These are phyloP conservation scores for Phytophthora litchii DNA, from an alignment of 352 stramenopile genomes.

Conservation along the genomic window DNA sequence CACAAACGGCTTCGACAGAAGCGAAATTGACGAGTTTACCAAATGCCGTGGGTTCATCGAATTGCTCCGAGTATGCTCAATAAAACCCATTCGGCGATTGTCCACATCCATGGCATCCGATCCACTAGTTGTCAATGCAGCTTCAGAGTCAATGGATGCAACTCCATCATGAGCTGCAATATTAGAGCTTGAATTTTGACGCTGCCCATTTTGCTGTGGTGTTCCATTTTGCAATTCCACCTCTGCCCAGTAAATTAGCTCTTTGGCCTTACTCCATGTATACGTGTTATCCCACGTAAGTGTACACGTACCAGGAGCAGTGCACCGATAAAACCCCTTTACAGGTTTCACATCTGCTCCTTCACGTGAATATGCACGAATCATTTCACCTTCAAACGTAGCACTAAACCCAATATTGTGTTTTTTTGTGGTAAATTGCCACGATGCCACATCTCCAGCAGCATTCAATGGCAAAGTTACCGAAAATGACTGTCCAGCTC, in stretches of 20 bases:
- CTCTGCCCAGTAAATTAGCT: slow-evolving; percentile 79
- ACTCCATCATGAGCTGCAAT: slow-evolving; percentile 13
- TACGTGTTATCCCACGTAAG: slow-evolving; percentile 88
- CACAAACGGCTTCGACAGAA: slow-evolving; percentile 72
- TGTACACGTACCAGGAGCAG: slow-evolving; percentile 53
- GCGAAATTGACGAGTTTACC: slow-evolving; percentile 76
- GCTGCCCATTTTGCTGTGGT: slow-evolving; percentile 21
- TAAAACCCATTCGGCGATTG: slow-evolving; percentile 65
- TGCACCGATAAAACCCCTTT: slow-evolving; percentile 68
- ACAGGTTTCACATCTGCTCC: slow-evolving; percentile 63
- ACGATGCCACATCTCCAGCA: slow-evolving; percentile 60
- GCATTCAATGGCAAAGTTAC: slow-evolving; percentile 52
- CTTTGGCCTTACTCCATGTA: slow-evolving; percentile 80
- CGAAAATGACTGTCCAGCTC: slow-evolving; percentile 72
- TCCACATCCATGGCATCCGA: slow-evolving; percentile 32
- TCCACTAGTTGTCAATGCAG: slow-evolving; percentile 8
- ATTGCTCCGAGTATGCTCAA: slow-evolving; percentile 62
- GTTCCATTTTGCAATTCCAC: slow-evolving; percentile 46
- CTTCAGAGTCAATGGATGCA: slow-evolving; percentile 17
- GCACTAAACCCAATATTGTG: slow-evolving; percentile 84
- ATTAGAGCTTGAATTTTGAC: slow-evolving; percentile 2
- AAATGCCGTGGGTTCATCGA: slow-evolving; percentile 68
- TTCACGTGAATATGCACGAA: slow-evolving; percentile 72
- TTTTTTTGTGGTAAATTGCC: slow-evolving; percentile 82
- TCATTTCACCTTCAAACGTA: slow-evolving; percentile 65